Evolutionary conservation across 495 filamentous ascomycete species (phyloP).

Genomic region (Neurospora sp.): DNA sequence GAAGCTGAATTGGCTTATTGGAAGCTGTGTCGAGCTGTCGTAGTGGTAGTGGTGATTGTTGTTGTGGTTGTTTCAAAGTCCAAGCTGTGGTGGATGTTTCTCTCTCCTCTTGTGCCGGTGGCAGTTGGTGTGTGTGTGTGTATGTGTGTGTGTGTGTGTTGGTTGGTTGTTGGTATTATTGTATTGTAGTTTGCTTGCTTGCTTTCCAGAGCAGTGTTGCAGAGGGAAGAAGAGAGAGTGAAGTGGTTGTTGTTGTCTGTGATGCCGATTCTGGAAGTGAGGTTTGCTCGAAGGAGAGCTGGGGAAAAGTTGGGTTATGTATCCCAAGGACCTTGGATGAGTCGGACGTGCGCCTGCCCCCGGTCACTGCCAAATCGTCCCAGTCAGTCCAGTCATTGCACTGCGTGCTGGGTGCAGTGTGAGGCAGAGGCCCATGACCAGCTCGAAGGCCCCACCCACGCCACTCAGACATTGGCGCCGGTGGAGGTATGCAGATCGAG

Average conservation of each 20-base stretch:
- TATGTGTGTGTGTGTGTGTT: constrained; percentile 5
- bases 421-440: constrained; percentile 28
- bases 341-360: constrained; percentile 1
- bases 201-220: constrained; percentile 3
- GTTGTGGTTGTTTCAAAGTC: background rate
- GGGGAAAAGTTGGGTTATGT: constrained; percentile 23
- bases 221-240: constrained; percentile 13
- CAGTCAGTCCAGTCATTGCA: constrained; percentile 4
- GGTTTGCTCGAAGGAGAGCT: constrained; percentile 13
- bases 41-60: background rate
- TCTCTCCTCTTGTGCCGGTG: background rate
- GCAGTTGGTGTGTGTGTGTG: constrained; percentile 3
- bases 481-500: constrained; percentile 11
- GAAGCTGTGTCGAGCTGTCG: background rate
- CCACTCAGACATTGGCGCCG: constrained; percentile 22
- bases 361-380: constrained; percentile 10
- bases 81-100: background rate
- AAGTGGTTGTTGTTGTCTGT: constrained; percentile 15
- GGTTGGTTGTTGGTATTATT: background rate
- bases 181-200: background rate
- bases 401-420: constrained; percentile 3
- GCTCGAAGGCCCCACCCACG: constrained; percentile 18
- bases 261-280: constrained; percentile 13
- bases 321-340: constrained; percentile 8
- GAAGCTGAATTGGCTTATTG: background rate